Evolutionary conservation across 495 filamentous ascomycete genomes (phyloP), one percentile per base, ranked within the genome.

Genomic region (Penicillium bovifimosum): DNA sequence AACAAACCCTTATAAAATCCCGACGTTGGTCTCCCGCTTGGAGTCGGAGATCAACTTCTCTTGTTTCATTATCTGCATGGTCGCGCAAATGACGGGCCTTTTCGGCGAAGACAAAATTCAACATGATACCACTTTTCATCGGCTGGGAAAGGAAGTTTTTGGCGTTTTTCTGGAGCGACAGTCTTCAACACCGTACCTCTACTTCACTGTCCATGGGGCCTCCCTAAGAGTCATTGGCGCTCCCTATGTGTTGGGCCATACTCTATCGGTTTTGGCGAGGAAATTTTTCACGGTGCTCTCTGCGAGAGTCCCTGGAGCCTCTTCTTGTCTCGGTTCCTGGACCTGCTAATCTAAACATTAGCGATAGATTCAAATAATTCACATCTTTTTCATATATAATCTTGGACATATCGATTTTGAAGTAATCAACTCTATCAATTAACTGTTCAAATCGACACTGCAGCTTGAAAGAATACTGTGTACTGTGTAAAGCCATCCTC

Each of bases 71-170:
- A 69, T 69, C 68, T 73, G 69, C 69, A 70, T 74, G 66, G 64
- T 69, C 66, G 67, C 63, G 60, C 62, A 57, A 56, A 53, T 60
- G 58, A 63, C 56, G 65, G 71, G 67, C 58, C 55, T 61, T 48
- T 69, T 66, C 60, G 69, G 70, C 72, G 71, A 72, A 68, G 69
- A 74, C 68, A 73, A 66, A 73, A 76, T 76, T 76, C 73, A 76
- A 76, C 73, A 76, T 75, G 73, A 76, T 76, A 76, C 73, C 73
- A 76, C 67, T 76, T 50, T 73, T 70, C 67, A 71, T 70, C 66
- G 68, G 67, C 60, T 69, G 71, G 72, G 70, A 73, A 68, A 65
- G 72, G 72, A 68, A 69, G 63, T 67, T 71, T 61, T 60, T 59
- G 71, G 73, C 70, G 70, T 74, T 75, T 72, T 61, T 61, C 55